Conservation (phyloP, 2,329 filamentous ascomycete species). For the Aspergillus flavus region DNA sequence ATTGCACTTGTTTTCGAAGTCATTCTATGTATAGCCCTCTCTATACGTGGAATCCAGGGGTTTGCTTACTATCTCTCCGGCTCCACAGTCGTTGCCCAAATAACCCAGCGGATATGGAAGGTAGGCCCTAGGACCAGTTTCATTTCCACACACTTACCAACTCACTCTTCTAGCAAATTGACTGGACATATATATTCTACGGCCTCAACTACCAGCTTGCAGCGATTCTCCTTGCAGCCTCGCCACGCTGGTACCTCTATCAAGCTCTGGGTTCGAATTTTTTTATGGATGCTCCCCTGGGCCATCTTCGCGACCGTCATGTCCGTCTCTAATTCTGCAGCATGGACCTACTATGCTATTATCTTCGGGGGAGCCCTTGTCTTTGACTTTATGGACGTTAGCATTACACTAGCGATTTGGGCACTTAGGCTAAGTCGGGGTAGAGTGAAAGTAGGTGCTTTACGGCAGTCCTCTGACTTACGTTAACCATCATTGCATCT, state of each 20-base stretch:
- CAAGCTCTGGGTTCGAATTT: constrained; percentile 69
- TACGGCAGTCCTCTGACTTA: no score
- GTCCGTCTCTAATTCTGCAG: constrained; percentile 10
- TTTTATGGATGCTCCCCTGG: constrained; percentile 72
- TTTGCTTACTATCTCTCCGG: constrained; percentile 67
- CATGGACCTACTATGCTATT: constrained; percentile 26
- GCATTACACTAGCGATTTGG: constrained; percentile 1
- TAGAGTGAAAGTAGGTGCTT: no score
- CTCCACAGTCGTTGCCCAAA: constrained; percentile 59
- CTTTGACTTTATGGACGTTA: constrained; percentile 24
- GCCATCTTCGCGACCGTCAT: constrained; percentile 55
- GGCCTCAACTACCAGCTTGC: constrained; percentile 62
- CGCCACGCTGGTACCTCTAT: constrained; percentile 67
- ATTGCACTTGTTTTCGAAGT: constrained; percentile 55
- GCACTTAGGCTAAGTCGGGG: no score
- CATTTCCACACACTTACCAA: no score
- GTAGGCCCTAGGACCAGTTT: no score
- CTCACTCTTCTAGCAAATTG: no score
- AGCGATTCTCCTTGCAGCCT: constrained; percentile 64
- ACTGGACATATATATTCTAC: no score
- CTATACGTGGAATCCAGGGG: constrained; percentile 58
- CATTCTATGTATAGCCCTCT: constrained; percentile 64
- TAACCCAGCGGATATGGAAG: constrained; percentile 68
- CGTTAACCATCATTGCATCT: no score
- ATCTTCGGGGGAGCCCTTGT: constrained; percentile 26